phyloP scores from a whole-genome alignment of 192 early-diverging fungal genomes.

The Podila epigama region DNA sequence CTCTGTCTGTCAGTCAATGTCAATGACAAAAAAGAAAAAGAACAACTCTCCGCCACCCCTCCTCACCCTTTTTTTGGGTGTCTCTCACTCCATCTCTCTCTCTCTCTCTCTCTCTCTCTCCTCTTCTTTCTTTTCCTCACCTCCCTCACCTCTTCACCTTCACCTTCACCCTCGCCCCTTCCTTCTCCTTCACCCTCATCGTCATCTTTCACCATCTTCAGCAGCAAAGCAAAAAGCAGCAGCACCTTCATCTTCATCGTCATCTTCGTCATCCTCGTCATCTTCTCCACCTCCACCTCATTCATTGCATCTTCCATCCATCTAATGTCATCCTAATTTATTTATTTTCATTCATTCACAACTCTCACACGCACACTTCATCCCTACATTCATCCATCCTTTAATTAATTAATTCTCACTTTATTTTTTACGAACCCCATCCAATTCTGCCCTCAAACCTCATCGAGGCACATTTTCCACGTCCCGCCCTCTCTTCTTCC shows the following conservation, averaged over 20 bases:
- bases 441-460: background rate
- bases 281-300: background rate
- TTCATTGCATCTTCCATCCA: background rate
- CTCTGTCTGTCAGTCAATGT: too few relatives aligned
- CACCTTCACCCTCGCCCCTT: background rate
- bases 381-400: background rate
- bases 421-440: constrained; percentile 8
- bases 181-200: background rate
- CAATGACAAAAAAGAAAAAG: too few relatives aligned
- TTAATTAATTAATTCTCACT: too few relatives aligned
- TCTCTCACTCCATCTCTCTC: background rate
- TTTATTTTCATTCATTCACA: background rate
- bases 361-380: background rate
- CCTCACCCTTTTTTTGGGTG: too few relatives aligned
- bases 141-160: background rate
- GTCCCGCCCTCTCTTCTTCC: background rate
- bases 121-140: constrained; percentile 4
- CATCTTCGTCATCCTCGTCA: background rate
- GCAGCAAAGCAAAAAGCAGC: background rate
- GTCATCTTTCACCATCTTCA: background rate
- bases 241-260: background rate
- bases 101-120: constrained; percentile 2
- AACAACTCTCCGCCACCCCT: too few relatives aligned
- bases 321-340: background rate
- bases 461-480: constrained; percentile 7